A percentile compares a stretch with the other conserved stretches of the same genome.
Conservation (phyloP, 805 yeast genomes). For the Sugiyamaella floridensis region DNA sequence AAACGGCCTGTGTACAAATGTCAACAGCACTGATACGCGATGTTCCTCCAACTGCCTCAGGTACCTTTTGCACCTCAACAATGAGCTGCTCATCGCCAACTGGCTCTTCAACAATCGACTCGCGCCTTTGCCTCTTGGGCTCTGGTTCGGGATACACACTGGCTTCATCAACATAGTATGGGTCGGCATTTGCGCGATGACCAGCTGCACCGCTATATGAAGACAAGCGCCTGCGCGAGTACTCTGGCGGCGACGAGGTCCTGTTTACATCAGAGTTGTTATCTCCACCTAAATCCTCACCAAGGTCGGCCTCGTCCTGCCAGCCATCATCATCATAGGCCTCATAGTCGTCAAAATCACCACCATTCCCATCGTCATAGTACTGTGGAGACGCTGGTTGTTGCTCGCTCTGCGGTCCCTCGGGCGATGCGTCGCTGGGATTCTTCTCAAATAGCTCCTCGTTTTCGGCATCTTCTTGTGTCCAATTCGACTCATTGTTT, state of each 20-base stretch:
- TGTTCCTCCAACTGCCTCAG: constrained; percentile 14
- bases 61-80: constrained; percentile 14
- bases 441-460: not conserved
- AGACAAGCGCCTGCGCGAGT: not conserved
- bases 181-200: not conserved
- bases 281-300: not conserved
- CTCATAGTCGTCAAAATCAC: constrained; percentile 1
- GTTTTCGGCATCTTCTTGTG: too few species aligned
- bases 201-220: not conserved
- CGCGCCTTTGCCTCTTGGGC: not conserved
- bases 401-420: not conserved
- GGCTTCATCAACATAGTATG: not conserved
- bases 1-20: constrained; percentile 11
- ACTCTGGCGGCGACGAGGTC: not conserved
- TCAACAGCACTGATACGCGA: constrained; percentile 16
- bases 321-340: not conserved
- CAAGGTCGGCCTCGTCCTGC: not conserved
- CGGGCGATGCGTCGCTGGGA: not conserved
- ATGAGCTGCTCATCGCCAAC: not conserved
- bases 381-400: not conserved
- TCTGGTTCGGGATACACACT: not conserved
- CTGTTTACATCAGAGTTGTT: not conserved
- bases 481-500: too few species aligned
- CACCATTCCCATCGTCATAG: not conserved
- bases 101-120: not conserved